Percentiles rank a stretch among this genome's conserved stretches.
Evolutionary conservation across 345 rosid genomes (phyloP).

Genomic region (Isatis tinctoria): DNA sequence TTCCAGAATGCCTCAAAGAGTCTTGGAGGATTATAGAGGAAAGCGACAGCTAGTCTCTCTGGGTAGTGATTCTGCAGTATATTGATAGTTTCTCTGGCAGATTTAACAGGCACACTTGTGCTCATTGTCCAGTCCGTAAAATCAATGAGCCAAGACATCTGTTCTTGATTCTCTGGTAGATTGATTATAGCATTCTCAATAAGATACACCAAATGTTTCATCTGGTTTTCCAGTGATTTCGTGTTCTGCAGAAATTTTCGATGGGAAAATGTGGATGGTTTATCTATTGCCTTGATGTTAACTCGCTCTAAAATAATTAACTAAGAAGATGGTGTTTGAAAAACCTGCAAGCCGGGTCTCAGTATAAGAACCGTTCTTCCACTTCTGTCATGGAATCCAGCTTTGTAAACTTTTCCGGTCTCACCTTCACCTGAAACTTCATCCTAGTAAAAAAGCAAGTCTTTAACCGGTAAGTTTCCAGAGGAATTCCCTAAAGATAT

Average conservation of each 20-base stretch:
- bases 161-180: conserved; percentile 90
- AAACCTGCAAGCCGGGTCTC: conserved; percentile 88
- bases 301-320: not conserved
- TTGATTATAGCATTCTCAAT: conserved; percentile 84
- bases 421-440: conserved; percentile 85
- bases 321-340: not conserved
- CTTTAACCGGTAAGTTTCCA: not conserved
- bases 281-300: not conserved
- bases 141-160: conserved; percentile 93
- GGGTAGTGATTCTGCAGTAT: conserved; percentile 91
- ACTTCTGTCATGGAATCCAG: conserved; percentile 76
- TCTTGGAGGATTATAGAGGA: conserved; percentile 90
- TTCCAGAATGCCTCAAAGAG: conserved; percentile 98
- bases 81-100: conserved; percentile 70
- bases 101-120: conserved; percentile 65
- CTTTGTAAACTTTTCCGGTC: conserved; percentile 86
- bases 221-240: conserved; percentile 54
- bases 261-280: not conserved
- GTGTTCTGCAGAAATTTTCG: conserved; percentile 65
- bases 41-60: conserved; percentile 85
- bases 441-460: conserved; percentile 36
- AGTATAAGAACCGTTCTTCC: conserved; percentile 85
- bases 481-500: not conserved
- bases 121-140: conserved; percentile 80
- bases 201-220: conserved; percentile 80